phyloP scores from a whole-genome alignment of 495 filamentous ascomycete species.

The Penicillium ochrochloron region DNA sequence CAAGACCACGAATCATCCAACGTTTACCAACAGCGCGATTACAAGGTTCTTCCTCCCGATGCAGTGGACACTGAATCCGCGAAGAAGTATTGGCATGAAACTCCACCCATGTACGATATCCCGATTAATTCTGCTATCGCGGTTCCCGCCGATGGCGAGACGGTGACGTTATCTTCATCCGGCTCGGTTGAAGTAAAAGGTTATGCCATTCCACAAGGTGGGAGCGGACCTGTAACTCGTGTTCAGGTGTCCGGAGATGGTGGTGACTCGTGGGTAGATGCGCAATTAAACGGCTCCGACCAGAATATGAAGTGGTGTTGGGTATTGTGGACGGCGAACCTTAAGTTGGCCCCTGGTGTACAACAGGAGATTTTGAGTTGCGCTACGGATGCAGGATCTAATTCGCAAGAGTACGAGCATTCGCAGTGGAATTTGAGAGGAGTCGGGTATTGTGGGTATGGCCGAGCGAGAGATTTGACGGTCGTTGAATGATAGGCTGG shows the following conservation, averaged over 20 bases:
- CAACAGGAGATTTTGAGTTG: constrained; percentile 53
- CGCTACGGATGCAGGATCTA: constrained; percentile 56
- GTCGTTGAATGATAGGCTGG: constrained; percentile 19
- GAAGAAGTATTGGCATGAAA: constrained; percentile 56
- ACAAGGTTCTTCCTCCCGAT: constrained; percentile 65
- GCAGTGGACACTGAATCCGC: constrained; percentile 56
- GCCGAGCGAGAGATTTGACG: constrained; percentile 52
- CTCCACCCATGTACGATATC: constrained; percentile 62
- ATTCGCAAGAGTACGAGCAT: constrained; percentile 47
- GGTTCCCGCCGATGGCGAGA: constrained; percentile 47
- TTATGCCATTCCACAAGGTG: constrained; percentile 60
- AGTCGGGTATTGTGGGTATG: constrained; percentile 65
- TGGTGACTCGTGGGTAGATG: constrained; percentile 55
- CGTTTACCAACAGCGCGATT: constrained; percentile 65
- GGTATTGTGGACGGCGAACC: constrained; percentile 9
- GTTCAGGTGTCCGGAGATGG: constrained; percentile 59
- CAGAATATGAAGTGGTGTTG: constrained; percentile 8
- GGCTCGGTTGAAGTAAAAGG: constrained; percentile 54
- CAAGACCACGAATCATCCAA: constrained; percentile 60
- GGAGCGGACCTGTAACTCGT: constrained; percentile 54
- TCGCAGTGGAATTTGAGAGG: constrained; percentile 63
- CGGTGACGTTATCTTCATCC: constrained; percentile 35
- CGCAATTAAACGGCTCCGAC: constrained; percentile 8
- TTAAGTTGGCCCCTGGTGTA: constrained; percentile 22
- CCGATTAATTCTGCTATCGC: constrained; percentile 64